Base-by-base conservation (phyloP, 371 early-diverging fungal species). In the Syncephalastrum sp. region DNA sequence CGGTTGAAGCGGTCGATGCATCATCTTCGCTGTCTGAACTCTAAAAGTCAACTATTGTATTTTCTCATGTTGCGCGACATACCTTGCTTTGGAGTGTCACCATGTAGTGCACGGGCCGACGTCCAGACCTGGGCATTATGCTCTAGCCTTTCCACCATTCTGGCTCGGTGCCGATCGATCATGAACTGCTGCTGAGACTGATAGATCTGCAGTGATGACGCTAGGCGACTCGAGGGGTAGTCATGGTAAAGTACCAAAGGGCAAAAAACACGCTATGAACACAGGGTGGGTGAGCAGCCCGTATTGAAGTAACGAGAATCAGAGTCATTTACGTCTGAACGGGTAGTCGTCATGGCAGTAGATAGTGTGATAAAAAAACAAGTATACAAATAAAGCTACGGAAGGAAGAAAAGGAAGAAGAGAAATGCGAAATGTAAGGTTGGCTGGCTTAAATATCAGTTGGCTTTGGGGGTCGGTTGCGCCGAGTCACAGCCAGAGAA, bases 91-190 rank as follows among this genome's bases (percentile, higher is more conserved):
- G 10, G 38, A 33, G 38, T 33, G 38, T 33, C 38, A 33, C 38
- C 38, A 52, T 41, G 38, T 52, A 33, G 38, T 33, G 38, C 38
- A 33, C 38, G 38, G 19, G 63, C 45, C 7, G 57, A 54, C 19
- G 41, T 45, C 77, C 77, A 77, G 13, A 74, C 24, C 38, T 63
- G 59, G 6, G 77, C 74, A 50, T 77, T 77, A 12, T 61, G 54
- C 29, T 69, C 56, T 10, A 77, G 50, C 67, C 71, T 69, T 38
- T 64, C 60, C n/a, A 25, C 57, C 24, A 63, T 72, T 42, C 63
- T 69, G 42, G 54, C 49, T 21, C 62, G 62, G 55, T 77, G 70
- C 42, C 64, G 54, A 15, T 77, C 67, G 42, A 78, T 73, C 64
- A 70, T 60, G 27, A 41, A 46, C 42, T 60, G 38, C 13, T 53